Evolutionary conservation across 805 yeast species (phyloP).

Genomic region (Pichia phayaonensis): DNA sequence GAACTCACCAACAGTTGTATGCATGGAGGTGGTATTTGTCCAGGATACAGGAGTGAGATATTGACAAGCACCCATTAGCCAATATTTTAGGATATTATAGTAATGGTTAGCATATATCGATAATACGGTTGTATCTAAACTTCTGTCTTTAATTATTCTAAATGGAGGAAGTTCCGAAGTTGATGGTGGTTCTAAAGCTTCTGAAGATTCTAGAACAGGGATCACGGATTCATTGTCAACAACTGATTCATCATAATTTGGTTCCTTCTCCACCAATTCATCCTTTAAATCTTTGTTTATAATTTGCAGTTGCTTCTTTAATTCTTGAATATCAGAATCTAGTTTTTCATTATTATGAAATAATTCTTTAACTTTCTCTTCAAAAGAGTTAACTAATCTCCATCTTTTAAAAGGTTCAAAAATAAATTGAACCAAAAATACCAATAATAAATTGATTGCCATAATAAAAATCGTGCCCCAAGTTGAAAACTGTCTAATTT

Average conservation of each 20-base stretch:
- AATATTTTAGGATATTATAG: not conserved
- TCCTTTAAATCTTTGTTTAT: not conserved
- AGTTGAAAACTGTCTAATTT: constrained; percentile 86
- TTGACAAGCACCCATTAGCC: not conserved
- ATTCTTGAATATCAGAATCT: constrained; percentile 11
- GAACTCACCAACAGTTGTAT: constrained; percentile 3
- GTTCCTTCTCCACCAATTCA: not conserved
- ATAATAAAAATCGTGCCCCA: constrained; percentile 93
- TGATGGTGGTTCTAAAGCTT: not conserved
- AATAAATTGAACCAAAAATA: constrained; percentile 73
- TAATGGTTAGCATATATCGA: not conserved
- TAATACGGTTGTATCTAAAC: not conserved
- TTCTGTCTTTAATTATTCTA: not conserved
- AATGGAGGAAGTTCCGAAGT: not conserved
- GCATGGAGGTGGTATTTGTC: not conserved
- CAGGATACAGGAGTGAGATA: not conserved
- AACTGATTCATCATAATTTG: too few species aligned
- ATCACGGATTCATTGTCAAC: not conserved
- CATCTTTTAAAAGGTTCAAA: constrained; percentile 94
- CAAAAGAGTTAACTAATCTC: constrained; percentile 75
- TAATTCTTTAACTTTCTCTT: constrained; percentile 59
- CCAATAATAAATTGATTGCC: constrained; percentile 76
- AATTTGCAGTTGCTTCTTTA: constrained; percentile 14
- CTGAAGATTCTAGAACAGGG: not conserved
- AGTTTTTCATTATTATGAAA: constrained; percentile 30